These are phyloP conservation scores for Neoboletus brunneissimus DNA, from an alignment of 768 basidiomycete genomes.

Conservation along the genomic window DNA sequence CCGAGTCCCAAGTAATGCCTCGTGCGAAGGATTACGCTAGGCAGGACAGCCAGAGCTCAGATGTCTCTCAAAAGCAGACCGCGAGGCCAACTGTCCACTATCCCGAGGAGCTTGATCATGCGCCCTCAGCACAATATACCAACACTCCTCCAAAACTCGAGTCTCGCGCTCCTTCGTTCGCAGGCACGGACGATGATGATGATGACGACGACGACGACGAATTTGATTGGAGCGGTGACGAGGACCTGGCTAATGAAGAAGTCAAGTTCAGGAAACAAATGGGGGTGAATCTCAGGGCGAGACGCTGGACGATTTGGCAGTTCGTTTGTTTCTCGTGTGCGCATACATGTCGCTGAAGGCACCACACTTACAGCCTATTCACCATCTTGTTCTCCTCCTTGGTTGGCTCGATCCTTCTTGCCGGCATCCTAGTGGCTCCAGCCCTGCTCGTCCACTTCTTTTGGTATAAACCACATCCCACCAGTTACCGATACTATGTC, in stretches of 20 bases:
- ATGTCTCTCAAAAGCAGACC: slow-evolving; percentile 10
- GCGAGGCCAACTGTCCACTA: slow-evolving; percentile 53
- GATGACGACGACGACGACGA: slow-evolving; percentile 53
- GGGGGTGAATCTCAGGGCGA: slow-evolving; percentile 44
- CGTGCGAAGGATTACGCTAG: not conserved
- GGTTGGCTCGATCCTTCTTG: slow-evolving; percentile 66
- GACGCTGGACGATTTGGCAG: slow-evolving; percentile 55
- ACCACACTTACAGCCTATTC: slow-evolving; percentile 43
- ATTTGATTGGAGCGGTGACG: slow-evolving; percentile 81
- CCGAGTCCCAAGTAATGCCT: slow-evolving; percentile 14
- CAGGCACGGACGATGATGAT: slow-evolving; percentile 57
- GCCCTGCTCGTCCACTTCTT: slow-evolving; percentile 65
- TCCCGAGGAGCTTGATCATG: slow-evolving; percentile 38
- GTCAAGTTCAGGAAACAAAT: slow-evolving; percentile 62
- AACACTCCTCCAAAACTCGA: slow-evolving; percentile 34
- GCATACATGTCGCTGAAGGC: not conserved
- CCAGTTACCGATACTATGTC: slow-evolving; percentile 54
- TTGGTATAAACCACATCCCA: slow-evolving; percentile 64
- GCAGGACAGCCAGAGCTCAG: slow-evolving; percentile 15
- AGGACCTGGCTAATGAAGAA: slow-evolving; percentile 69
- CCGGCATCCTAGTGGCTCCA: slow-evolving; percentile 57
- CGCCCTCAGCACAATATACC: slow-evolving; percentile 20
- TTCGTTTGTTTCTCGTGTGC: slow-evolving; percentile 29
- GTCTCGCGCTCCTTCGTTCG: slow-evolving; percentile 43
- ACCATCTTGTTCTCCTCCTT: slow-evolving; percentile 68